Evolutionary conservation across 768 basidiomycete genomes (phyloP).

Genomic region (Lactarius evosmus): DNA sequence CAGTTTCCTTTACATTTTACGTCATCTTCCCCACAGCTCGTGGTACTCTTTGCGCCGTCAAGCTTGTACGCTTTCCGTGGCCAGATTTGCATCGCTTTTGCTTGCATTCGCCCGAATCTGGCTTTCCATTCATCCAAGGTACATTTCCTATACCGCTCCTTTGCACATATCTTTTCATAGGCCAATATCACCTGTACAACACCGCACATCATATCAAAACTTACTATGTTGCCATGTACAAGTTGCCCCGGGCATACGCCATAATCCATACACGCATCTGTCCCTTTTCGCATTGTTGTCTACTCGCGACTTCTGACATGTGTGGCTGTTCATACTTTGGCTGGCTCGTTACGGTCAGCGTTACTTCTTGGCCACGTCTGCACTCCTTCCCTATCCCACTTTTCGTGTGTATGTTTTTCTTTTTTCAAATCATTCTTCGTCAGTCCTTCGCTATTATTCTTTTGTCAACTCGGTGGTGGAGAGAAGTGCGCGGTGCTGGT

Average conservation of each 20-base stretch:
- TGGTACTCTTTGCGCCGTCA: slow-evolving; percentile 1
- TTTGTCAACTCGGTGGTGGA: slow-evolving; percentile 10
- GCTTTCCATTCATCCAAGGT: slow-evolving; percentile 9
- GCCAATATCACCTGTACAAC: slow-evolving; percentile 26
- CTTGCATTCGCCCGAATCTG: slow-evolving; percentile 6
- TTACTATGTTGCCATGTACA: slow-evolving; percentile 19
- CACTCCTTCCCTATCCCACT: slow-evolving; percentile 3
- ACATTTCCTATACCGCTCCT: slow-evolving; percentile 19
- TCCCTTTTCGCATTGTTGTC: slow-evolving; percentile 3
- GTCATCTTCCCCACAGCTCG: slow-evolving; percentile 14
- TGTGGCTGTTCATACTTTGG: slow-evolving; percentile 20
- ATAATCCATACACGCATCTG: slow-evolving; percentile 5
- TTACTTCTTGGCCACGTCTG: background rate
- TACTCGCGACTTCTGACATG: slow-evolving; percentile 3
- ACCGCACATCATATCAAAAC: slow-evolving; percentile 20
- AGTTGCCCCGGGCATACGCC: slow-evolving; percentile 10
- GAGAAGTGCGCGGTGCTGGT: slow-evolving; percentile 21
- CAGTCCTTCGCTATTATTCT: background rate
- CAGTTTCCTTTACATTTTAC: slow-evolving; percentile 7
- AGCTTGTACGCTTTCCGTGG: background rate
- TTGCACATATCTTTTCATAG: slow-evolving; percentile 17
- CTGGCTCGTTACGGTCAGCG: slow-evolving; percentile 11
- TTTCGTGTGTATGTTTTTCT: slow-evolving; percentile 15
- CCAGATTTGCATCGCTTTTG: background rate
- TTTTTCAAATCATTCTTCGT: background rate